These are phyloP conservation scores for Thelephora ganbajun DNA, from an alignment of 768 basidiomycete genomes.

Conservation along the genomic window DNA sequence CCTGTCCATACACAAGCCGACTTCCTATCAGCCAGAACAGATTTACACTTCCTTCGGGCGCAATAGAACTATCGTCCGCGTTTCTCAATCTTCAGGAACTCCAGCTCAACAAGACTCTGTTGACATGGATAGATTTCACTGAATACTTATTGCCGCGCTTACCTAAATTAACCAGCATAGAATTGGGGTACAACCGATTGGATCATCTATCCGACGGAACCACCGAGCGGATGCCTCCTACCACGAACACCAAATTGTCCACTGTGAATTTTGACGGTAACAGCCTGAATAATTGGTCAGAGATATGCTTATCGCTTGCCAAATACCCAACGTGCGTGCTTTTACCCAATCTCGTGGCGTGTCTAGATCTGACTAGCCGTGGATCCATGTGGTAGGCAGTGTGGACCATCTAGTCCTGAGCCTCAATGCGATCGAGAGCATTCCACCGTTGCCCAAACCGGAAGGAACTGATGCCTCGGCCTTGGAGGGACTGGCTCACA, in stretches of 20 bases:
- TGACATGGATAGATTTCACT: conserved; percentile 54
- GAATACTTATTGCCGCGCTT: conserved; percentile 33
- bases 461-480: not conserved
- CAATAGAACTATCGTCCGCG: conserved; percentile 20
- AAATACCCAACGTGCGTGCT: conserved; percentile 29
- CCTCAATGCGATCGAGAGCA: conserved; percentile 39
- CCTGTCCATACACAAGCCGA: conserved; percentile 8
- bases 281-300: conserved; percentile 39
- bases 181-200: conserved; percentile 62
- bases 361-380: conserved; percentile 8
- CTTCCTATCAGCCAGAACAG: conserved; percentile 48
- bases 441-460: conserved; percentile 14
- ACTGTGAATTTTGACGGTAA: conserved; percentile 65
- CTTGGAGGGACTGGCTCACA: conserved; percentile 12
- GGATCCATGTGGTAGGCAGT: conserved; percentile 21
- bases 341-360: not conserved
- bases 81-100: conserved; percentile 48
- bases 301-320: conserved; percentile 29
- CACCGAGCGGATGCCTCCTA: no score
- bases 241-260: not conserved
- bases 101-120: conserved; percentile 60
- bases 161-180: conserved; percentile 39
- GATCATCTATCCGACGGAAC: conserved; percentile 13
- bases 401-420: conserved; percentile 54
- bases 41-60: conserved; percentile 27